Conservation (phyloP, 2,329 filamentous ascomycete genomes). For the Trichoderma simmonsii region DNA sequence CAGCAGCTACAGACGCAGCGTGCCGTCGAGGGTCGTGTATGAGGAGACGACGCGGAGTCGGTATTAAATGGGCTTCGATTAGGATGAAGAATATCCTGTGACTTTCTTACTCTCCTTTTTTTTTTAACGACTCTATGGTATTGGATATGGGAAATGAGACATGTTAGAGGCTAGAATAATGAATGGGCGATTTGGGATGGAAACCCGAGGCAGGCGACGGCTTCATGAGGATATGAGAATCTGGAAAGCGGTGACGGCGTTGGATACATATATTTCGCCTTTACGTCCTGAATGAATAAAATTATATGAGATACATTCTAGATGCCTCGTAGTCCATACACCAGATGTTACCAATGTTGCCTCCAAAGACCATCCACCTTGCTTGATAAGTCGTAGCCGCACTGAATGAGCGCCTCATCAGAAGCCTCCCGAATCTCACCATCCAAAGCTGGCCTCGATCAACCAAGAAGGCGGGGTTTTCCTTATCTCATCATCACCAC, state of each 20-base stretch:
- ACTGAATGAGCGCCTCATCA: background rate
- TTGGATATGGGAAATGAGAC: background rate
- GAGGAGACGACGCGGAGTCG: slow-evolving; percentile 37
- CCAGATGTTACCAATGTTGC: background rate
- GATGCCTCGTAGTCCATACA: too few species aligned
- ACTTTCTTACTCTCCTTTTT: background rate
- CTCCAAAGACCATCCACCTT: background rate
- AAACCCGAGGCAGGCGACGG: background rate
- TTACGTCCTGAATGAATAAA: background rate
- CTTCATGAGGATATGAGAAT: background rate
- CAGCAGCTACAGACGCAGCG: slow-evolving; percentile 17
- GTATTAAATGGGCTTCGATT: slow-evolving; percentile 21
- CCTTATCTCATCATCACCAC: background rate
- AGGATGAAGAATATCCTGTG: background rate
- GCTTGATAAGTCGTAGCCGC: background rate
- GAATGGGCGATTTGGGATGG: background rate
- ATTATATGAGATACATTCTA: too few species aligned
- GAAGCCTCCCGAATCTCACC: background rate
- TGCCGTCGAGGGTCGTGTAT: slow-evolving; percentile 35
- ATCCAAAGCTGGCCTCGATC: background rate
- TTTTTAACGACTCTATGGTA: background rate
- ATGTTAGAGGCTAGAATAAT: background rate
- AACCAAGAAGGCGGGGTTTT: background rate
- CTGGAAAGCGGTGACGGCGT: background rate
- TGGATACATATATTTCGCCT: background rate